A percentile compares a stretch with the other conserved stretches of the same genome.
phyloP scores from a whole-genome alignment of 2,329 filamentous ascomycete species.

The Stagonosporopsis rhizophila region DNA sequence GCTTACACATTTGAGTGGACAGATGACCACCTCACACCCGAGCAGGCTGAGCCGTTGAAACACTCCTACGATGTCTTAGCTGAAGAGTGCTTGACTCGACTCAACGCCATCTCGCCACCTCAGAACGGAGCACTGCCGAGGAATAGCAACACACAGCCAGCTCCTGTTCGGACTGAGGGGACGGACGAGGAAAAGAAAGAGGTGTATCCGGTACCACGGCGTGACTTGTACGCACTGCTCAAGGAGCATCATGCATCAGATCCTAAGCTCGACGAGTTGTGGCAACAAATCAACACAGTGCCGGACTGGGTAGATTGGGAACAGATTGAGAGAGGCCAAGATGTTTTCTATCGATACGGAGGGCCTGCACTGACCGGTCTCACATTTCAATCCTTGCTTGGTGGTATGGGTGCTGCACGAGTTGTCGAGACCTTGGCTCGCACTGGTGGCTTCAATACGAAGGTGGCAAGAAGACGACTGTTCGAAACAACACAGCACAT shows the following conservation, averaged over 20 bases:
- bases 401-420: constrained; percentile 74
- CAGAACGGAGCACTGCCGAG: constrained; percentile 47
- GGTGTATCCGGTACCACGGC: constrained; percentile 44
- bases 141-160: constrained; percentile 45
- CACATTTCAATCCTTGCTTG: constrained; percentile 70
- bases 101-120: constrained; percentile 68
- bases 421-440: constrained; percentile 76
- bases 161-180: constrained; percentile 34
- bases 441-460: constrained; percentile 75
- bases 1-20: constrained; percentile 75
- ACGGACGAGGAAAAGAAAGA: constrained; percentile 43
- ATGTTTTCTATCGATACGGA: constrained; percentile 79
- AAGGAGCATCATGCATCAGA: constrained; percentile 65
- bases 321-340: constrained; percentile 75
- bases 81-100: constrained; percentile 68
- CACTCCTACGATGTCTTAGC: constrained; percentile 73
- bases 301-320: constrained; percentile 81
- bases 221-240: constrained; percentile 71
- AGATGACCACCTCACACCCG: constrained; percentile 65
- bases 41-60: constrained; percentile 67
- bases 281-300: constrained; percentile 70
- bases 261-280: constrained; percentile 64
- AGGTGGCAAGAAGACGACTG: constrained; percentile 69
- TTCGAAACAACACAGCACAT: constrained; percentile 80
- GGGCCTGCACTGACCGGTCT: constrained; percentile 69